phyloP scores from a whole-genome alignment of 371 early-diverging fungal species.

The Zychaea mexicana region DNA sequence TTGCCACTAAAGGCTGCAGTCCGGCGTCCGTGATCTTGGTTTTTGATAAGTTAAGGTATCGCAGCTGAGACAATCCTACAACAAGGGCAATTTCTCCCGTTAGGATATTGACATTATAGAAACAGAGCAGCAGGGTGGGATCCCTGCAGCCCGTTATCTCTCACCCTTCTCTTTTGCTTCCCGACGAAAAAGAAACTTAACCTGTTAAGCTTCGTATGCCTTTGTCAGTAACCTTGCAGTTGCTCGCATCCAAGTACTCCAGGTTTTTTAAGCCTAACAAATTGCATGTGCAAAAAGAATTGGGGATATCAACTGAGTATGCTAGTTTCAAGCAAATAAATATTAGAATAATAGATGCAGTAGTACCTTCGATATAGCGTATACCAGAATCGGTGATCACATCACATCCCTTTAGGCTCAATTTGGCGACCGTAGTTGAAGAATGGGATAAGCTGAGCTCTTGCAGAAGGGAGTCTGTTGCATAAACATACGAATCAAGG shows the following conservation, averaged over 20 bases:
- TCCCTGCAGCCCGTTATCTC: too few species aligned
- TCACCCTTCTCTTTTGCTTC: neutral
- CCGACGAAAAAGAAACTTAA: constrained; percentile 11
- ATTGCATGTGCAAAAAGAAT: too few species aligned
- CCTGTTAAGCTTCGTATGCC: constrained; percentile 32
- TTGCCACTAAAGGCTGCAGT: constrained; percentile 14
- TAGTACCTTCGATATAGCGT: constrained; percentile 30
- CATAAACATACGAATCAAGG: constrained; percentile 39
- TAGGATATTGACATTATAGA: too few species aligned
- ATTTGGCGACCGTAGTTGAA: constrained; percentile 9
- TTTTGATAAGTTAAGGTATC: constrained; percentile 34
- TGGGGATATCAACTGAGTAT: too few species aligned
- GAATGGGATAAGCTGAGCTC: constrained; percentile 34
- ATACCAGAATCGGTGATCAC: constrained; percentile 42
- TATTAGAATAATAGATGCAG: neutral
- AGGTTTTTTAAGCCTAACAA: constrained; percentile 32
- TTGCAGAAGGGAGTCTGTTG: constrained; percentile 43
- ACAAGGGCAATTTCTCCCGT: too few species aligned
- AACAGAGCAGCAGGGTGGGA: too few species aligned
- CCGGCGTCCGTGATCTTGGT: constrained; percentile 42
- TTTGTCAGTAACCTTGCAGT: constrained; percentile 48
- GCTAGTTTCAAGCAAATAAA: too few species aligned
- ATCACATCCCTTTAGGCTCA: constrained; percentile 45
- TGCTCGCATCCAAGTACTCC: constrained; percentile 38
- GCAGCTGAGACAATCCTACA: constrained; percentile 25